These are phyloP conservation scores for Lepidium didymum DNA, from an alignment of 345 rosid species.

Conservation along the genomic window DNA sequence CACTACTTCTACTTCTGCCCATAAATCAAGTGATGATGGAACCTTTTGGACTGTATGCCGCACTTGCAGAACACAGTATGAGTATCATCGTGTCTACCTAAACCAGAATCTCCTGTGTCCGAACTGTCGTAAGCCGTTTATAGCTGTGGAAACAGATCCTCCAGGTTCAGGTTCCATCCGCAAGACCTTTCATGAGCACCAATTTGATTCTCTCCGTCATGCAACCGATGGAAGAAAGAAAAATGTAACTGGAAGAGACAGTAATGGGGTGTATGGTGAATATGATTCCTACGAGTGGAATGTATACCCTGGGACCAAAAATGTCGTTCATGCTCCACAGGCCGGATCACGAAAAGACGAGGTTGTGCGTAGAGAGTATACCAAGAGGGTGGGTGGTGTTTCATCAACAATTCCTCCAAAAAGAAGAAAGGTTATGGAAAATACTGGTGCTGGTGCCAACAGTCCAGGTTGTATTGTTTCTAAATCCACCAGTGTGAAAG, in stretches of 20 bases:
- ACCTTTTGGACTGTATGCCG: conserved; percentile 74
- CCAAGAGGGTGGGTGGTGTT: conserved; percentile 31
- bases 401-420: conserved; percentile 28
- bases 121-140: conserved; percentile 56
- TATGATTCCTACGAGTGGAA: conserved; percentile 24
- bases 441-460: conserved; percentile 27
- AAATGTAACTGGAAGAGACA: conserved; percentile 13
- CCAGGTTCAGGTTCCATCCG: conserved; percentile 44
- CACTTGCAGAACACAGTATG: conserved; percentile 56
- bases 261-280: conserved; percentile 24
- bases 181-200: conserved; percentile 46
- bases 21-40: conserved; percentile 29
- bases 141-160: conserved; percentile 61
- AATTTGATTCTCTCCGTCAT: conserved; percentile 36
- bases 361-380: conserved; percentile 45
- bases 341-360: conserved; percentile 51
- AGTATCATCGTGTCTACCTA: conserved; percentile 55
- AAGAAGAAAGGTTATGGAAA: conserved; percentile 43
- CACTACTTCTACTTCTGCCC: conserved; percentile 24
- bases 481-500: conserved; percentile 30
- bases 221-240: conserved; percentile 28
- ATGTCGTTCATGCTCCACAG: conserved; percentile 40
- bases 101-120: conserved; percentile 63
- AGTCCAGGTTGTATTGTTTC: conserved; percentile 6
- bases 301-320: conserved; percentile 35